Evolutionary conservation across 306 rosid genomes (phyloP), one percentile per base, ranked within the genome.

Genomic region (Cucurbita moschata): DNA sequence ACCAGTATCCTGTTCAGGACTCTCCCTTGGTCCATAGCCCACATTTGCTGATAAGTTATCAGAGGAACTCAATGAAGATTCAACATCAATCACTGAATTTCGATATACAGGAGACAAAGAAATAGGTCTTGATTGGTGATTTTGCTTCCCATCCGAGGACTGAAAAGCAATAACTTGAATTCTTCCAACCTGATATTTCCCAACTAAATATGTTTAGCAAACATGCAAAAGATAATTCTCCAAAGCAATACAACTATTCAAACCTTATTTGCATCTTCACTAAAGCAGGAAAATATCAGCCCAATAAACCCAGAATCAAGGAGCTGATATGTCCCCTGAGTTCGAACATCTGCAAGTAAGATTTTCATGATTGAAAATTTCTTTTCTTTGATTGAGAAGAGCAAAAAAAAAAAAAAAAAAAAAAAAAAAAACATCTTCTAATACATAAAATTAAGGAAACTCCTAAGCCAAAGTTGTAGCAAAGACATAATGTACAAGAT

Each of bases 121-220:
- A 76, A 93, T 53, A 60, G 87, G 88, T 77, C 86, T 82, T 74
- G 84, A 79, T 54, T 75, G 51, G 59, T 82, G 87, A 79, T 73
- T 84, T 81, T 93, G 98, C 81, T 86, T 95, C 75, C 97, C 91
- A 77, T 95, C 97, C 21, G 96, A 82, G 70, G 99, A 95, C 82
- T 95, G 99, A 79, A 95, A 91, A 50, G 97, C 99, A 84, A 95
- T 95, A n/a, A 91, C 96, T 80, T 95, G 97, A 83, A 95, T 91
- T 79, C 96, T 86, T 75, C 99, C 99, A 40, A 95, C 88, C 99
- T 94, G 85, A 72, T 78, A 71, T 78, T 49, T 38, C 64, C 68
- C 77, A 83, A 49, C 19, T 72, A 16, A 65, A 52, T 8, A 66
- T 66, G 71, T 50, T 18, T 51, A 67, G 54, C 15, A 56, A 77